phyloP scores from a whole-genome alignment of 805 yeast species.

The Candida vartiovaarae region DNA sequence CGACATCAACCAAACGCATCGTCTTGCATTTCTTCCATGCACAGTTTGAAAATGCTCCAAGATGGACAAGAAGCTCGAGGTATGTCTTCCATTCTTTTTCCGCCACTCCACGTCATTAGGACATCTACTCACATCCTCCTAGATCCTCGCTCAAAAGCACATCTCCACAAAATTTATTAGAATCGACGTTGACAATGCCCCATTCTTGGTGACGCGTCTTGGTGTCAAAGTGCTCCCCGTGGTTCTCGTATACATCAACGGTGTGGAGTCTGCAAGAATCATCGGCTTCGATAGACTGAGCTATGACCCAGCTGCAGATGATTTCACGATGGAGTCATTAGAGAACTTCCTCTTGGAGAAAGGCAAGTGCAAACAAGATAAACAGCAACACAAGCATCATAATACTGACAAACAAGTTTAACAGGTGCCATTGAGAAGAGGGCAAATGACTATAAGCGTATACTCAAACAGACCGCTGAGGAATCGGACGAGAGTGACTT shows the following conservation, averaged over 20 bases:
- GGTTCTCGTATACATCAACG: conserved; percentile 52
- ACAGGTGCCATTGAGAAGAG: conserved; percentile 27
- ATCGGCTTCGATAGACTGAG: conserved; percentile 66
- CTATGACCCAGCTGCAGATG: conserved; percentile 33
- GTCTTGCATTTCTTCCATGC: conserved; percentile 63
- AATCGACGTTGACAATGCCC: conserved; percentile 57
- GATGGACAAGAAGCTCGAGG: conserved; percentile 41
- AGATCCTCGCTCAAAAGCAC: conserved; percentile 50
- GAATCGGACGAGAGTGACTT: conserved; percentile 33
- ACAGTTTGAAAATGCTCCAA: conserved; percentile 49
- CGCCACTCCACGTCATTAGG: not conserved
- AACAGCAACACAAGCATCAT: too few relatives aligned
- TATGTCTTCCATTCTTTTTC: not conserved
- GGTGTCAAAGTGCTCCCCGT: conserved; percentile 65
- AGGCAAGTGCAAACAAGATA: conserved; percentile 12
- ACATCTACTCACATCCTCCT: not conserved
- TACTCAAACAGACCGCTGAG: conserved; percentile 10
- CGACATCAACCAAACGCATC: conserved; percentile 34
- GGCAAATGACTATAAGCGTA: conserved; percentile 26
- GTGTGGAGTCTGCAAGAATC: conserved; percentile 50
- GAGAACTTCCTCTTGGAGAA: conserved; percentile 35
- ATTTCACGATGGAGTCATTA: conserved; percentile 40
- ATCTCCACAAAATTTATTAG: conserved; percentile 44
- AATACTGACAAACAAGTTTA: conserved; percentile 1
- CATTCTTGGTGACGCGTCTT: conserved; percentile 62